These are phyloP conservation scores for Leptoxyphium fumago DNA, from an alignment of 2,329 filamentous ascomycete species.

Conservation along the genomic window DNA sequence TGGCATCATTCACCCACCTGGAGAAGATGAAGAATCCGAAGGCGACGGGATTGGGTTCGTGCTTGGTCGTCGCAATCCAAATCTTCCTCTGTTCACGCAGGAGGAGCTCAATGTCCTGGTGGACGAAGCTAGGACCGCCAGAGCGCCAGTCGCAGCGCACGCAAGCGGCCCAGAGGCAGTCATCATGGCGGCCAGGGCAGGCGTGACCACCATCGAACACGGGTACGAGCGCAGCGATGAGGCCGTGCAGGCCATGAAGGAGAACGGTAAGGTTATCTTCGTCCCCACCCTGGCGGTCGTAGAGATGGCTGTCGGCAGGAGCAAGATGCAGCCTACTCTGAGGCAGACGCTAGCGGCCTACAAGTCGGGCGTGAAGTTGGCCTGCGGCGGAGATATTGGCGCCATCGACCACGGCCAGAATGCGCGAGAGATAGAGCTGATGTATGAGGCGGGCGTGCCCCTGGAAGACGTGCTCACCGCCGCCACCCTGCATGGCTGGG, in stretches of 20 bases:
- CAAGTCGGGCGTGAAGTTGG: conserved; percentile 34
- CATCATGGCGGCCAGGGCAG: conserved; percentile 17
- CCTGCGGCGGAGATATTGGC: conserved; percentile 40
- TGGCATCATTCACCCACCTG: conserved; percentile 11
- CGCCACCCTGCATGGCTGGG: conserved; percentile 39
- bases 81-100: conserved; percentile 11
- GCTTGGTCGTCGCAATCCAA: conserved; percentile 11
- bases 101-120: conserved; percentile 20
- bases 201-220: conserved; percentile 21
- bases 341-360: conserved; percentile 30
- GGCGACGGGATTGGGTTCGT: conserved; percentile 3
- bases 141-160: conserved; percentile 18
- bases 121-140: conserved; percentile 12
- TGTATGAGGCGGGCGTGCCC: conserved; percentile 37
- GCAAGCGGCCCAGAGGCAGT: conserved; percentile 16
- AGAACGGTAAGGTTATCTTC: conserved; percentile 30
- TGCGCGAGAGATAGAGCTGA: conserved; percentile 39
- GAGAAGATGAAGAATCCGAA: background rate
- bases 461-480: conserved; percentile 36
- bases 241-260: conserved; percentile 30
- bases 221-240: conserved; percentile 18
- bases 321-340: conserved; percentile 10
- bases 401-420: conserved; percentile 40
- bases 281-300: conserved; percentile 39
- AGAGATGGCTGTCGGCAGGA: conserved; percentile 21